phyloP scores from a whole-genome alignment of 2,329 filamentous ascomycete species.

The Aspergillus udagawae region DNA sequence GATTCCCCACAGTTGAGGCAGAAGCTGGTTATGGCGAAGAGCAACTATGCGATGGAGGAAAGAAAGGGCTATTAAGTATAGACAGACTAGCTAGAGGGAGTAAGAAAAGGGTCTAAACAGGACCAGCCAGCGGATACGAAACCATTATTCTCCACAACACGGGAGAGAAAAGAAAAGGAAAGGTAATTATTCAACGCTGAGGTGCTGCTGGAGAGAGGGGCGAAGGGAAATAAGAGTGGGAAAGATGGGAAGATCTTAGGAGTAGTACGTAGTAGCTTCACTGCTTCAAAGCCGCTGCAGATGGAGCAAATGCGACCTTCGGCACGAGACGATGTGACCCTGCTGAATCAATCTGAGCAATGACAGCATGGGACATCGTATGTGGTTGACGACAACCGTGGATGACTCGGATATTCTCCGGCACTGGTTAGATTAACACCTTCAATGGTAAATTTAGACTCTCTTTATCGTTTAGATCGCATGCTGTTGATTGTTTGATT shows the following conservation, averaged over 20 bases:
- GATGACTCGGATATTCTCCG: not conserved
- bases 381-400: not conserved
- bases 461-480: no score
- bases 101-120: conserved; percentile 16
- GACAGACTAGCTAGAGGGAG: conserved; percentile 3
- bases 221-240: conserved; percentile 3
- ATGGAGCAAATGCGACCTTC: conserved; percentile 31
- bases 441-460: not conserved
- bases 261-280: not conserved
- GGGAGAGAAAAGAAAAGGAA: conserved; percentile 3
- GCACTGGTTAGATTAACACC: not conserved
- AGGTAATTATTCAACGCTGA: conserved; percentile 1
- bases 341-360: conserved; percentile 8
- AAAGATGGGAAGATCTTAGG: conserved; percentile 4
- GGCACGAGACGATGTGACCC: conserved; percentile 34
- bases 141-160: conserved; percentile 13
- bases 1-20: not conserved
- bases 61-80: not conserved
- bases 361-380: not conserved
- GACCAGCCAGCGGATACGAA: conserved; percentile 23
- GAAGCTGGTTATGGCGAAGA: not conserved
- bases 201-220: conserved; percentile 1
- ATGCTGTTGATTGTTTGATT: not conserved
- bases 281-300: conserved; percentile 9
- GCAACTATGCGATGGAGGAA: not conserved